A percentile compares a stretch with the other conserved stretches of the same genome.
Conservation (phyloP, 2,329 filamentous ascomycete species). For the Stemphylium lycopersici region DNA sequence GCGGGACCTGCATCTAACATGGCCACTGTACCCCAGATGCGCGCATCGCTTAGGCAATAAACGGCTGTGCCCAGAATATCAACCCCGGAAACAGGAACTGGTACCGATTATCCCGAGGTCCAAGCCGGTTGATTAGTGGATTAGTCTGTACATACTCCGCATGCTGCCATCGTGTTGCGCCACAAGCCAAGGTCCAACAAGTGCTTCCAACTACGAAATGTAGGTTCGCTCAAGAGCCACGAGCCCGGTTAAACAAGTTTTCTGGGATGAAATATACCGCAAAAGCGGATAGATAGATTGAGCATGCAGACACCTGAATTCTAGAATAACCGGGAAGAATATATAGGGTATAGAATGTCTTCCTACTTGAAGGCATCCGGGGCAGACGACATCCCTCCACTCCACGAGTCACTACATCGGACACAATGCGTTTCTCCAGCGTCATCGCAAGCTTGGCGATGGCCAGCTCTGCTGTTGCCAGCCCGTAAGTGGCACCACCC, state of each 20-base stretch:
- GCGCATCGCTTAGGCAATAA: slow-evolving; percentile 16
- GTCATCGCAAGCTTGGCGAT: slow-evolving; percentile 32
- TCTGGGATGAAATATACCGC: slow-evolving; percentile 12
- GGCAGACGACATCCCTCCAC: slow-evolving; percentile 9
- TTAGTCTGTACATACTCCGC: slow-evolving; percentile 19
- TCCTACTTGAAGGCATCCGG: slow-evolving; percentile 1
- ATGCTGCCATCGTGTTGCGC: slow-evolving; percentile 7
- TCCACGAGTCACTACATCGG: slow-evolving; percentile 1
- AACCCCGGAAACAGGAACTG: slow-evolving; percentile 16
- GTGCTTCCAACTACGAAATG: slow-evolving; percentile 2
- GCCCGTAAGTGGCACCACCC: slow-evolving; percentile 11
- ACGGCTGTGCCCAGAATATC: slow-evolving; percentile 11
- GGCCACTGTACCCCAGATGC: slow-evolving; percentile 15
- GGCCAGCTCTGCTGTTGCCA: slow-evolving; percentile 29
- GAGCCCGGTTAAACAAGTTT: slow-evolving; percentile 25
- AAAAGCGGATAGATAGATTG: slow-evolving; percentile 18
- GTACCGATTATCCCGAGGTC: slow-evolving; percentile 20
- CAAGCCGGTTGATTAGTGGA: slow-evolving; percentile 35
- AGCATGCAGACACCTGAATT: slow-evolving; percentile 16
- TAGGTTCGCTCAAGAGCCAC: slow-evolving; percentile 15
- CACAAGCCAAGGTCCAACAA: slow-evolving; percentile 4
- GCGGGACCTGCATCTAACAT: slow-evolving; percentile 27
- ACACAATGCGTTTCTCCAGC: slow-evolving; percentile 37
- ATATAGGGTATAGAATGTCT: slow-evolving; percentile 16
- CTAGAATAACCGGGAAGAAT: slow-evolving; percentile 27